Base-by-base conservation (phyloP, 768 basidiomycete genomes). In the Tulasnella sp. region DNA sequence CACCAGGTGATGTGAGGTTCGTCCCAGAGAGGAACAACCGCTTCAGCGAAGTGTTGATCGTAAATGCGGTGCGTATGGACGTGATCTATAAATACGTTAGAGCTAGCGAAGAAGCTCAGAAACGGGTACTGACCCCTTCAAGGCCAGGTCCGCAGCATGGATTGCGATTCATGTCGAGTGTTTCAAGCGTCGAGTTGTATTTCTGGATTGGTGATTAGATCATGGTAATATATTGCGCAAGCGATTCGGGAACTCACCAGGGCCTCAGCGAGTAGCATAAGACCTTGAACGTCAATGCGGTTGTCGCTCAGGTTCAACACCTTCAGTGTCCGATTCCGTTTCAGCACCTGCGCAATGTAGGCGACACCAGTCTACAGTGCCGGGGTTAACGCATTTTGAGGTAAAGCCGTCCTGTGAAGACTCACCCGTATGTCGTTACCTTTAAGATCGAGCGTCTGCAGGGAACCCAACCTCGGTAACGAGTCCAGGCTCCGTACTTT, bases 281-380 rank as follows among this genome's bases (percentile, higher is more conserved):
- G 72, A 52, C 89, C 88, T 7, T 76, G 72, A 0, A 86, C 78
- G 57, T 94, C 94, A 4, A 99, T 78, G 67, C 86, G 90, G 68
- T 98, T 98, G 67, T 98, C 94, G 64, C 86, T 84, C 50, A 98
- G 71, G 68, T 97, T 98, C 23, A 97, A 75, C 4, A 97, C 83
- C 69, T 94, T 96, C 41, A 98, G 73, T 2, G 94, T 97, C 41
- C 92, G 75, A 69, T 99, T 98, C 35, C 94, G 83, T 67, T 98
- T 98, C 61, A 98, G 73, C 0, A 98, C 94, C 69, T 98, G 93
- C 0, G 92, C 84, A 46, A 98, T 79, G 65, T 96, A 97, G 0
- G 78, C 80, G 34, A 97, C 83, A 0, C 94, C 93, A 40, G 69
- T 78, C 77, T 80, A 59, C 12, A 41, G 39, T 29, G 36, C 15